phyloP scores from a whole-genome alignment of 768 basidiomycete genomes.

The Clavulina sp. region DNA sequence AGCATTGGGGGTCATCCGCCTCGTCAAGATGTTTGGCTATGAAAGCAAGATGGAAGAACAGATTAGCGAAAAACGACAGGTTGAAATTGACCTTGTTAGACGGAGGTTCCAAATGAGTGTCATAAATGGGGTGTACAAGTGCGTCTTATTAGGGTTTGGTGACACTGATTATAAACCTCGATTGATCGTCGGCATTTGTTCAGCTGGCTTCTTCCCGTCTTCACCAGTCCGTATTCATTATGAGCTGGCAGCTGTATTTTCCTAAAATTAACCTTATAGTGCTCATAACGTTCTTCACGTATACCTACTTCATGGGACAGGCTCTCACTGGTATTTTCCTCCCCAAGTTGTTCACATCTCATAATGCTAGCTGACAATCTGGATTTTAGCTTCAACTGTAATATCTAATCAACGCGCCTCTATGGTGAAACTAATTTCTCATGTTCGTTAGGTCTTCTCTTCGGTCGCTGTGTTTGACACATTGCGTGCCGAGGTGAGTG shows the following conservation, averaged over 20 bases:
- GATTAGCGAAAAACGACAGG: slow-evolving; percentile 39
- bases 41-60: slow-evolving; percentile 31
- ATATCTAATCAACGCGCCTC: too few relatives aligned
- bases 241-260: slow-evolving; percentile 23
- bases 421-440: too few relatives aligned
- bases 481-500: too few relatives aligned
- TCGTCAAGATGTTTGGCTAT: slow-evolving; percentile 46
- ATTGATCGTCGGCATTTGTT: background rate
- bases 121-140: slow-evolving; percentile 28
- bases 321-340: too few relatives aligned
- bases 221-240: slow-evolving; percentile 42
- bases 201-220: slow-evolving; percentile 41
- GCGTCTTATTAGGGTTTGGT: slow-evolving; percentile 12
- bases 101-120: slow-evolving; percentile 35
- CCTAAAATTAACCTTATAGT: too few relatives aligned
- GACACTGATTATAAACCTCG: background rate
- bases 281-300: background rate
- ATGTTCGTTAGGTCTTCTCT: too few relatives aligned
- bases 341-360: too few relatives aligned
- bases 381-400: too few relatives aligned
- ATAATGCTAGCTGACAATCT: too few relatives aligned
- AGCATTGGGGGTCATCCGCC: slow-evolving; percentile 42
- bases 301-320: slow-evolving; percentile 24
- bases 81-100: slow-evolving; percentile 39
- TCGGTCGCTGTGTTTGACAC: too few relatives aligned